These are phyloP conservation scores for Mucor plumbeus DNA, from an alignment of 371 early-diverging fungal species.

Conservation along the genomic window DNA sequence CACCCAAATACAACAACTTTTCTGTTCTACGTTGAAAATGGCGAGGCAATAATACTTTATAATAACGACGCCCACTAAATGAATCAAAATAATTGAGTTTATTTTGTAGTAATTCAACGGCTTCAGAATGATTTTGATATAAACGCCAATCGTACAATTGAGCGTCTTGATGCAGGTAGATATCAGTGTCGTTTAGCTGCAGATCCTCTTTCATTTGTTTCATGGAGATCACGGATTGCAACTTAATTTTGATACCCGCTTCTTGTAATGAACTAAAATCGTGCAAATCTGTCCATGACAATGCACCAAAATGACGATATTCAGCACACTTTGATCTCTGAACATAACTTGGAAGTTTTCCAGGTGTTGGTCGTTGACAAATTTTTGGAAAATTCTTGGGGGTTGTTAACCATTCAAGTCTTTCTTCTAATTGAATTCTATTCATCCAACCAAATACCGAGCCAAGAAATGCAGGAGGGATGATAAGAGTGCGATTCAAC, in stretches of 20 bases:
- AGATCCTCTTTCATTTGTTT: conserved; percentile 27
- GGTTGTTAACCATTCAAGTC: conserved; percentile 40
- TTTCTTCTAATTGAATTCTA: conserved; percentile 23
- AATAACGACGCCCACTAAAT: conserved; percentile 42
- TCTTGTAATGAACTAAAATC: conserved; percentile 26
- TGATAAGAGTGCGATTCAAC: conserved; percentile 60
- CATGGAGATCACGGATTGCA: conserved; percentile 33
- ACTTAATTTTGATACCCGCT: conserved; percentile 22
- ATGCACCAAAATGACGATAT: conserved; percentile 35
- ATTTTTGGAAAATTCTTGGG: conserved; percentile 31
- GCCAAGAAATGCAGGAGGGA: conserved; percentile 60
- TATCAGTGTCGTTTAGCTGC: conserved; percentile 30
- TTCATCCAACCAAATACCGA: conserved; percentile 47
- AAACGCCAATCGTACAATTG: conserved; percentile 55
- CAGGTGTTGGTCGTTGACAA: conserved; percentile 31
- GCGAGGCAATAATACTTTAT: conserved; percentile 31
- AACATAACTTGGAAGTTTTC: conserved; percentile 26
- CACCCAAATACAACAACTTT: conserved; percentile 42
- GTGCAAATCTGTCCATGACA: conserved; percentile 44
- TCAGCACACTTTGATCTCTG: conserved; percentile 33
- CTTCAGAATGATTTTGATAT: conserved; percentile 35
- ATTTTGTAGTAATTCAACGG: conserved; percentile 20
- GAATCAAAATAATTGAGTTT: conserved; percentile 41
- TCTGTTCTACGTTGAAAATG: conserved; percentile 33
- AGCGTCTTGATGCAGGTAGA: conserved; percentile 40